Evolutionary conservation across 2,329 filamentous ascomycete genomes (phyloP), one percentile per base, ranked within the genome.

Genomic region (Arthrinium puccinioides): DNA sequence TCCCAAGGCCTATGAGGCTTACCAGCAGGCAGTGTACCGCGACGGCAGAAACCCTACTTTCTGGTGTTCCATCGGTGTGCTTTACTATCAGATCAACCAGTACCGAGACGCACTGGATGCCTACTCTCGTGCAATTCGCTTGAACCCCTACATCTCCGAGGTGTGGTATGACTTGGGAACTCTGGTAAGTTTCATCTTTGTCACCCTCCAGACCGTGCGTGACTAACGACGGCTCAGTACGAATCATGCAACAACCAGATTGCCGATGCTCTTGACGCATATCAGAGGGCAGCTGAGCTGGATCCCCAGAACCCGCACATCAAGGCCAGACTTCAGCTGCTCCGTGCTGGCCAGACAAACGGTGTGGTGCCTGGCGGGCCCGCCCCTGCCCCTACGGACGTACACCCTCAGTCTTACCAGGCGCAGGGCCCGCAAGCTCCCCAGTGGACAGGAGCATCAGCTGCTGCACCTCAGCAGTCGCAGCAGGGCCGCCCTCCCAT

Each of bases 31-130:
- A 3, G 92, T 98, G 26, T 98, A 98, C 58, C 87, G 92, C 40
- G 92, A 98, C 59, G 92, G 92, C 23, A 84, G 92, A 50, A 97
- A 97, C 59, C 92, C 92, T 14, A 97, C 92, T 2, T 98, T 97
- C 69, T 98, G 92, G 92, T 97, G 92, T 69, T 97, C 90, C 9
- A 98, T 98, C 57, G 92, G 92, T 59, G 92, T 98, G 13, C 74
- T 98, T 42, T 98, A 98, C 62, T 98, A 97, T 66, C 92, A 97
- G 65, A 98, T 98, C 69, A 98, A 97, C 64, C 92, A 98, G 67
- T 98, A 98, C 65, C 82, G 92, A 41, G 92, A 98, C 69, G 92
- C 92, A 4, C 76, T 98, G 37, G 92, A 98, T 67, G 92, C 92
- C 26, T 98, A 97, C 64, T 96, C 89, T 44, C 85, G 92, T 43